A percentile compares a stretch with the other conserved stretches of the same genome.
phyloP scores from a whole-genome alignment of 208 protist genomes.

The Eutreptiella sp. region DNA sequence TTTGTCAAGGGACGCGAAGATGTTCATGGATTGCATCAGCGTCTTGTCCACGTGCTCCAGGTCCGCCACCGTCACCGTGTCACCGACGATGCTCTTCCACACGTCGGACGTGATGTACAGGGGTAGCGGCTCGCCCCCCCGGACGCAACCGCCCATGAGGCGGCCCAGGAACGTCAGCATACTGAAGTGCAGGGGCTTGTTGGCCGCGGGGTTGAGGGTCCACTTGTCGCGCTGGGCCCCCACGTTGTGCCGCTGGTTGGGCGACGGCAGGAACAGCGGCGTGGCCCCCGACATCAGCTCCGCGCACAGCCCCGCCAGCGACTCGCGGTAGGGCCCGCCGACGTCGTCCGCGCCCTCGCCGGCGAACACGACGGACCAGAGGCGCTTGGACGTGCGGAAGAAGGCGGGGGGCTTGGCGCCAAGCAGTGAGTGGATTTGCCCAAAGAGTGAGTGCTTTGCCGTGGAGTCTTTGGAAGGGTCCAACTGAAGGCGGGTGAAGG shows the following conservation, averaged over 20 bases:
- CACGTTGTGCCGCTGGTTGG: conserved; percentile 59
- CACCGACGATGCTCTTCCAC: conserved; percentile 81
- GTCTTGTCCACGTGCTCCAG: too few species aligned
- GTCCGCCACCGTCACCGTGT: conserved; percentile 2
- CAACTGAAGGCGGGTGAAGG: background rate
- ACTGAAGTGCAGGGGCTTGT: conserved; percentile 34
- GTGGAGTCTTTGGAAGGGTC: background rate
- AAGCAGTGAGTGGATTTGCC: conserved; percentile 70
- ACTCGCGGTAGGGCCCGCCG: conserved; percentile 81
- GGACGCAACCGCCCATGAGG: conserved; percentile 87
- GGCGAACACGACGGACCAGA: conserved; percentile 73
- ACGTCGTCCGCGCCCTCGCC: conserved; percentile 85
- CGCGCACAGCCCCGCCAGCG: conserved; percentile 70
- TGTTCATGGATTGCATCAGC: conserved; percentile 28
- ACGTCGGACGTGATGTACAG: conserved; percentile 77
- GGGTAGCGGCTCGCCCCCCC: conserved; percentile 74
- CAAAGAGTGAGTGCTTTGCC: too few species aligned
- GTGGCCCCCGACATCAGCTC: conserved; percentile 72
- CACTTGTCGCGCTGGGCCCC: conserved; percentile 70
- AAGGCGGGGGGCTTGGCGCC: conserved; percentile 43
- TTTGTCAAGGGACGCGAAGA: background rate
- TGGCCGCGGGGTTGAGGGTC: conserved; percentile 52
- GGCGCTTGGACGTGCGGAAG: conserved; percentile 65
- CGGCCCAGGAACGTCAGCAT: conserved; percentile 83
- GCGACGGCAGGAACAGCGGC: conserved; percentile 71